Evolutionary conservation across 257 asterid genomes (phyloP).

Genomic region (Haberlea rhodopensis): DNA sequence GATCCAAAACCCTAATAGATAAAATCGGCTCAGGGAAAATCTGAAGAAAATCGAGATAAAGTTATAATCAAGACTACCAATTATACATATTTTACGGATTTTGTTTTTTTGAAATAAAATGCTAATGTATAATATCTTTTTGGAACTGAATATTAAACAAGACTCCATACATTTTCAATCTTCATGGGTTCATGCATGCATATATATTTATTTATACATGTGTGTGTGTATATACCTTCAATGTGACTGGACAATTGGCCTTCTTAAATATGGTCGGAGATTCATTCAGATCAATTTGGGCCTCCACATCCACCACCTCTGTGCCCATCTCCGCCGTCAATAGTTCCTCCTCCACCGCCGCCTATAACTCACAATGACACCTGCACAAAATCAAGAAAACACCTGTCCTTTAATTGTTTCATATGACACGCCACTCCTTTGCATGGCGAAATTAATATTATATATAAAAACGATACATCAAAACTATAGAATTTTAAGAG

Average conservation of each 20-base stretch:
- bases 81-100: no score
- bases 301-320: conserved; percentile 43
- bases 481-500: background rate
- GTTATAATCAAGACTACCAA: no score
- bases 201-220: no score
- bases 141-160: no score
- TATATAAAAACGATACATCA: no score
- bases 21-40: no score
- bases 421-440: background rate
- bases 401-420: background rate
- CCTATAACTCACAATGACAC: background rate
- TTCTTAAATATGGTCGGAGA: conserved; percentile 41
- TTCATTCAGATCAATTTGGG: conserved; percentile 4
- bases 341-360: background rate
- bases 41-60: no score
- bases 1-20: no score
- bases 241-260: conserved; percentile 45
- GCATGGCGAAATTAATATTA: background rate
- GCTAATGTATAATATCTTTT: no score
- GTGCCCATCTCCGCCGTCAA: conserved; percentile 18
- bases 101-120: background rate
- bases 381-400: background rate
- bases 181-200: background rate
- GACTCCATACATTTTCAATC: background rate
- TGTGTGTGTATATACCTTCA: conserved; percentile 49